Percentiles rank a stretch among this genome's conserved stretches.
These are phyloP conservation scores for Podospora pseudoanserina DNA, from an alignment of 495 filamentous ascomycete species.

Conservation along the genomic window DNA sequence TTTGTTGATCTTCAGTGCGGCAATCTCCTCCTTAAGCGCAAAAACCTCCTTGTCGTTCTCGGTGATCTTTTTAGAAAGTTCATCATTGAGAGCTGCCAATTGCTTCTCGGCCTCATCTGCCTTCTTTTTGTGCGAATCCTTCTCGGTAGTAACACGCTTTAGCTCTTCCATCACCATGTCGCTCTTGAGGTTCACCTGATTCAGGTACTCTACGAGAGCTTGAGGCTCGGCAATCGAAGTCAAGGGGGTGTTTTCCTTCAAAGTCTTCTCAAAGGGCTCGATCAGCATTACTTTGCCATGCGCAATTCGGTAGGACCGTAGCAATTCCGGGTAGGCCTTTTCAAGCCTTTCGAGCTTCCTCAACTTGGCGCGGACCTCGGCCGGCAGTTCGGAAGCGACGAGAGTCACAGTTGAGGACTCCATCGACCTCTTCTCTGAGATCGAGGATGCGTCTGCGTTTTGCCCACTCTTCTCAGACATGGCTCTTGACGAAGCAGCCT, in stretches of 20 bases:
- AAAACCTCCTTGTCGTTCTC: constrained; percentile 29
- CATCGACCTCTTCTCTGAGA: constrained; percentile 12
- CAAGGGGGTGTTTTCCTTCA: constrained; percentile 87
- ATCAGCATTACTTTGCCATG: constrained; percentile 80
- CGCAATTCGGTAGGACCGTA: constrained; percentile 85
- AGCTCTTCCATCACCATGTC: constrained; percentile 91
- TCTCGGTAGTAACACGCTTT: constrained; percentile 78
- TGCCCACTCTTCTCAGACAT: constrained; percentile 11
- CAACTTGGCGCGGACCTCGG: constrained; percentile 66
- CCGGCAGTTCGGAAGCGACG: constrained; percentile 58
- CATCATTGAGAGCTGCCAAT: constrained; percentile 49
- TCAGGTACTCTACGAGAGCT: constrained; percentile 89
- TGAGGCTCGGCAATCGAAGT: constrained; percentile 82
- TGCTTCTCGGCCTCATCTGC: constrained; percentile 65
- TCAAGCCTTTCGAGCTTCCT: constrained; percentile 84
- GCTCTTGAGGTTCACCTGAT: constrained; percentile 75
- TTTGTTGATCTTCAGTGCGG: constrained; percentile 4
- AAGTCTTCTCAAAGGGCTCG: constrained; percentile 85
- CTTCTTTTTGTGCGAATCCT: constrained; percentile 75
- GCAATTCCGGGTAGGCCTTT: constrained; percentile 77
- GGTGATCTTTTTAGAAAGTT: constrained; percentile 35
- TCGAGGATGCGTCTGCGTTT: not conserved
- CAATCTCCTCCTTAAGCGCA: constrained; percentile 13
- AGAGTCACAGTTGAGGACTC: constrained; percentile 15
- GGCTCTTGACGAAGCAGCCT: not conserved